These are phyloP conservation scores for Capniomyces stellatus DNA, from an alignment of 371 early-diverging fungal genomes.

Conservation along the genomic window DNA sequence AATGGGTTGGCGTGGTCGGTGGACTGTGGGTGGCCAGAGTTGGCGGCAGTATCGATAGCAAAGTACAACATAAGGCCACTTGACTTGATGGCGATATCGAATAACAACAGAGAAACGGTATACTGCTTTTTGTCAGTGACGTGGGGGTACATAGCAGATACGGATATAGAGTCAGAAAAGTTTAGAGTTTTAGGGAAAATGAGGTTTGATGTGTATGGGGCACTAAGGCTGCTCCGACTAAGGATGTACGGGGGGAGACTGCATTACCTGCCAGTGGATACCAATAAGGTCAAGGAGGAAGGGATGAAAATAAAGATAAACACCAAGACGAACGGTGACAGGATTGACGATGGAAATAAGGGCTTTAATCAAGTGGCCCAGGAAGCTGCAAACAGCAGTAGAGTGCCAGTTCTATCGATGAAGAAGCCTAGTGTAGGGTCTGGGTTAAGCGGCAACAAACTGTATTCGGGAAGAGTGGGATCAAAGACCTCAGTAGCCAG, in stretches of 20 bases:
- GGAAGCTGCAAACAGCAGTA: not conserved
- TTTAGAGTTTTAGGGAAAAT: slow-evolving; percentile 32
- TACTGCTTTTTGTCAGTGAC: slow-evolving; percentile 27
- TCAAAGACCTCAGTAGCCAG: too few species aligned
- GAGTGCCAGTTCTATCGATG: slow-evolving; percentile 1
- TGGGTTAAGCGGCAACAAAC: not conserved
- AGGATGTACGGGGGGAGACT: slow-evolving; percentile 32
- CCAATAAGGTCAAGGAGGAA: not conserved
- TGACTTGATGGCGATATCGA: slow-evolving; percentile 24
- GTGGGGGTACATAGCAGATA: slow-evolving; percentile 39
- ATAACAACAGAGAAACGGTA: slow-evolving; percentile 19
- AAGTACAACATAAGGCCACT: slow-evolving; percentile 18
- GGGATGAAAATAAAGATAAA: too few species aligned
- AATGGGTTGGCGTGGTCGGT: slow-evolving; percentile 25
- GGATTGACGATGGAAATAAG: not conserved
- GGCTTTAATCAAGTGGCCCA: not conserved
- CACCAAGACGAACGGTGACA: not conserved
- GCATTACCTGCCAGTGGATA: slow-evolving; percentile 28
- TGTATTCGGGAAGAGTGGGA: not conserved
- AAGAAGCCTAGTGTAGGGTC: too few species aligned
- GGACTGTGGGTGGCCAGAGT: slow-evolving; percentile 20
- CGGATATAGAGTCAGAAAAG: slow-evolving; percentile 41
- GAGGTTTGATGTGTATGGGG: slow-evolving; percentile 29
- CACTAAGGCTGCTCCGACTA: slow-evolving; percentile 29
- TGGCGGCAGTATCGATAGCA: slow-evolving; percentile 25